Evolutionary conservation across 2,329 filamentous ascomycete genomes (phyloP), one percentile per base, ranked within the genome.

Genomic region (Xylaria polymorpha): DNA sequence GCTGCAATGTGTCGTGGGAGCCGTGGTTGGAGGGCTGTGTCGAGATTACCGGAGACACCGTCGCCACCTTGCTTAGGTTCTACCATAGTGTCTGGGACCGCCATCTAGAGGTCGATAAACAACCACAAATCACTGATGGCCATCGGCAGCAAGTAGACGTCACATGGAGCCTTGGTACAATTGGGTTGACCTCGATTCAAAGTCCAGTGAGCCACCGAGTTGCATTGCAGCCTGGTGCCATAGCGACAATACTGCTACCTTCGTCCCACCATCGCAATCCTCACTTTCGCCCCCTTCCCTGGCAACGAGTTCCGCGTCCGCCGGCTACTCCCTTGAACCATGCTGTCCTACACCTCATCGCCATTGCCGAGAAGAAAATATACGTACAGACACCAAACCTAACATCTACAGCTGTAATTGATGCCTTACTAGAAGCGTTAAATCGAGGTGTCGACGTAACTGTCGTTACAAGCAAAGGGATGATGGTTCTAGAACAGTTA

Each of bases 1-100:
- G 91, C 74, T 94, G 92, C 79, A 97, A 97, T 74, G 88, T 97
- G 4, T 94, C 91, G 75, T 96, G 92, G 92, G 93, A 96, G 79
- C 81, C 88, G n/a, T 97, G 93, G 93, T 90, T 95, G 32, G 93
- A 97, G 78, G 92, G 91, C 0, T 93, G 90, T 65, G 81, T 95
- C 3, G 88, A 89, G 64, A 80, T 95, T 12, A 83, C 84, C 7
- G 92, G 92, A 0, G 82, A 85, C 0, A 83, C 91, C 0, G 88
- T 94, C 0, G 74, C 78, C 4, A 83, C 85, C n/a, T 85, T 96
- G 46, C 72, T 92, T 50, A 77, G 82, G 1, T 95, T 95, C 75
- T 94, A 92, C 80, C 77, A 83, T 9, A 78, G 81, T 1, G 91
- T 93, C n/a, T 96, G 93, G 93, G 85, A 83, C 10, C 80, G 75